Conservation (phyloP, 2,329 filamentous ascomycete genomes). For the Ramularia collo-cygni region DNA sequence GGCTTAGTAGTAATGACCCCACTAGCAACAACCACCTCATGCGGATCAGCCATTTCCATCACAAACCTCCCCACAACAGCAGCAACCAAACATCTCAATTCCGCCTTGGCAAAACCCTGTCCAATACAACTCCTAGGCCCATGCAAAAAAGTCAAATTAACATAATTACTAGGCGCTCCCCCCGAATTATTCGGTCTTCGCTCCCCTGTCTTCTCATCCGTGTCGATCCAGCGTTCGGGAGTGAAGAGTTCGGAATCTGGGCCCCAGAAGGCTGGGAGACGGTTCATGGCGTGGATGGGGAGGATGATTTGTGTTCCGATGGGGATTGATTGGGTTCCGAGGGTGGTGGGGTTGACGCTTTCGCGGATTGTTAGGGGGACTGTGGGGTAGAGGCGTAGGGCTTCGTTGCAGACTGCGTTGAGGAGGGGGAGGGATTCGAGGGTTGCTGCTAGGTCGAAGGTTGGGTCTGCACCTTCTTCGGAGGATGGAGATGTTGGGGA, state of each 20-base stretch:
- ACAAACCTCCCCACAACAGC: slow-evolving; percentile 23
- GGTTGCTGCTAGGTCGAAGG: slow-evolving; percentile 29
- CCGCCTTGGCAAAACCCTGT: slow-evolving; percentile 56
- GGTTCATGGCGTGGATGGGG: slow-evolving; percentile 38
- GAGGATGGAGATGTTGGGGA: slow-evolving; percentile 26
- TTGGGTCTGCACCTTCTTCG: too few relatives aligned
- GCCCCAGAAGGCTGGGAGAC: slow-evolving; percentile 38
- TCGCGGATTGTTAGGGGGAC: slow-evolving; percentile 43
- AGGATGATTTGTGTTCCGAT: slow-evolving; percentile 34
- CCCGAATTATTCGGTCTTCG: slow-evolving; percentile 52
- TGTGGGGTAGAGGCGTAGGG: slow-evolving; percentile 41
- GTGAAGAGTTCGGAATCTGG: slow-evolving; percentile 35
- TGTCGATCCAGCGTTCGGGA: slow-evolving; percentile 42
- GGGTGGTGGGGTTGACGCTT: slow-evolving; percentile 37
- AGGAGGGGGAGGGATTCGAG: slow-evolving; percentile 41
- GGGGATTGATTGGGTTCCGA: slow-evolving; percentile 34
- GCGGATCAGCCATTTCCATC: slow-evolving; percentile 19
- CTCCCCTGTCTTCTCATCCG: slow-evolving; percentile 19
- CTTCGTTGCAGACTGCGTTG: slow-evolving; percentile 41
- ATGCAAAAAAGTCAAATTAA: slow-evolving; percentile 21
- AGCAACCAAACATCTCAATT: slow-evolving; percentile 26
- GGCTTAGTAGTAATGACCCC: slow-evolving; percentile 25
- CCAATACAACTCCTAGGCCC: slow-evolving; percentile 81
- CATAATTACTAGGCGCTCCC: slow-evolving; percentile 53
- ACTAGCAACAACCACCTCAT: slow-evolving; percentile 20